phyloP scores from a whole-genome alignment of 1,284 basidiomycete species.

The Sutorius eximius region DNA sequence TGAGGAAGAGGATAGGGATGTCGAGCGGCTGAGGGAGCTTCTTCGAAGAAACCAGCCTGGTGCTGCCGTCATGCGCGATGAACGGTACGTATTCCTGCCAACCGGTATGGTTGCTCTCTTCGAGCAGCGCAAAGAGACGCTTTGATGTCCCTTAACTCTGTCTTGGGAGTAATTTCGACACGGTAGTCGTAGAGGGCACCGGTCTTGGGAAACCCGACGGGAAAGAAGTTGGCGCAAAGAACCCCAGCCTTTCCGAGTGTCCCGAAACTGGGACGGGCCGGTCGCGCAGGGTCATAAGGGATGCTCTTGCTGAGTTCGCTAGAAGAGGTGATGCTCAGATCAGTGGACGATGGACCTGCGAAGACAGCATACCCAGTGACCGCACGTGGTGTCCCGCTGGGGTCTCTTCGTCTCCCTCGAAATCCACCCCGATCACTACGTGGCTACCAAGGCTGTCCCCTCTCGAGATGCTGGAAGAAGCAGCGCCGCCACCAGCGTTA shows the following conservation, averaged over 20 bases:
- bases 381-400: conserved; percentile 34
- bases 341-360: conserved; percentile 43
- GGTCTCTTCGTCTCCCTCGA: conserved; percentile 22
- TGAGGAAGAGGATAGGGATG: conserved; percentile 49
- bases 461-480: background rate
- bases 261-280: conserved; percentile 67
- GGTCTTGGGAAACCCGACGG: conserved; percentile 47
- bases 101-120: conserved; percentile 39
- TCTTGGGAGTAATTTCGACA: conserved; percentile 54
- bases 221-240: conserved; percentile 69
- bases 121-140: conserved; percentile 60
- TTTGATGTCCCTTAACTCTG: conserved; percentile 47
- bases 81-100: conserved; percentile 44
- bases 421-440: conserved; percentile 20
- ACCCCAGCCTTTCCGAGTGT: conserved; percentile 52
- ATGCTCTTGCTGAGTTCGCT: conserved; percentile 45
- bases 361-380: conserved; percentile 28
- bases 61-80: conserved; percentile 63
- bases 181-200: conserved; percentile 59
- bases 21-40: conserved; percentile 57
- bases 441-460: conserved; percentile 3
- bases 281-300: conserved; percentile 41
- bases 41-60: conserved; percentile 56
- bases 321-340: conserved; percentile 43
- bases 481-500: background rate